Evolutionary conservation across 306 rosid genomes (phyloP), one percentile per base, ranked within the genome.

Genomic region (Cucurbita ficifolia): DNA sequence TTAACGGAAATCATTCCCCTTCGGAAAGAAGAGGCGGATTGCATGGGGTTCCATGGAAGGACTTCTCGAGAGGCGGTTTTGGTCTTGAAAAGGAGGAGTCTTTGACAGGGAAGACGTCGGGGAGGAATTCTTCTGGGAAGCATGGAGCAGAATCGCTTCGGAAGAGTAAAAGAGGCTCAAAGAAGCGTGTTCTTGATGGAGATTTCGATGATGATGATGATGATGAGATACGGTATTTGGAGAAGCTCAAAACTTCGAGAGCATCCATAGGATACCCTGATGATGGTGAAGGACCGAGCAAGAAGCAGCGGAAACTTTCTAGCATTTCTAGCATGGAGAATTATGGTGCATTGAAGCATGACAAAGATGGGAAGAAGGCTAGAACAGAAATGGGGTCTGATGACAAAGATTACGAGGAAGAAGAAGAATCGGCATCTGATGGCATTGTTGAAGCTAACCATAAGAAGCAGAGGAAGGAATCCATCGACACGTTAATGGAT

Each of bases 11-110:
- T 74, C 77, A 80, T 64, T 83, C 96, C 69, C 85, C 82, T 36
- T 83, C 79, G 38, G 92, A 84, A 48, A 90, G 83, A 80, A 90
- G 77, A 85, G 79, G 84, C 17, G 70, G 88, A 42, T 80, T 94
- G 49, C 89, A 89, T 77, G 99, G 99, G 60, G 81, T 94, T 82
- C 99, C 97, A 4, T 91, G 96, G 99, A 94, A 83, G 79, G 96
- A 90, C 84, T 90, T 90, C 75, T 79, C 90, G 17, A 78, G 86
- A 79, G 89, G 82, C 77, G 87, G 99, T 72, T 80, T 85, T 83
- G 86, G 82, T 82, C 76, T 89, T 22, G 87, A 82, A 73, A 91
- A 77, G 83, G 97, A 88, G 74, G 90, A 81, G 39, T 72, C 88
- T 38, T 60, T 38, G 72, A 86, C 83, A 87, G 91, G 87, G 77